A percentile compares a stretch with the other conserved stretches of the same genome.
Conservation (phyloP, 2,329 filamentous ascomycete genomes). For the Calonectria henricotiae region DNA sequence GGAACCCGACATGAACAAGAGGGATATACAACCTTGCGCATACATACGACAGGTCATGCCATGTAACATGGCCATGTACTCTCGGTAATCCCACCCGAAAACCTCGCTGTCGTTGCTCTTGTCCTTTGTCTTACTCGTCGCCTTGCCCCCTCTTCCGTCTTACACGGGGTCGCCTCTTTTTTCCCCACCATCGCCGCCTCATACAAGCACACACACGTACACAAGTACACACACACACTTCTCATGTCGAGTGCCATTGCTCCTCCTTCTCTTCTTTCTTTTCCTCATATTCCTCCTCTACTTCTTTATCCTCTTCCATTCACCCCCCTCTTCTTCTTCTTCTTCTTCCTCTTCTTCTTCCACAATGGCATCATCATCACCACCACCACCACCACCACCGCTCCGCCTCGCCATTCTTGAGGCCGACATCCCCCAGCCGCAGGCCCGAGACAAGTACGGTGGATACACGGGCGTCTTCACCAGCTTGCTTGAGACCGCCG, state of each 20-base stretch:
- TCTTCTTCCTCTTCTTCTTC: conserved; percentile 8
- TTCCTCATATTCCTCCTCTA: too few species aligned
- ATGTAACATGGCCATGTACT: neutral
- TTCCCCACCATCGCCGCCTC: conserved; percentile 4
- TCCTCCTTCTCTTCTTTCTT: too few species aligned
- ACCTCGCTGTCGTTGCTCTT: neutral
- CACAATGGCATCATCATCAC: conserved; percentile 38
- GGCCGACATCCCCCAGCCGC: conserved; percentile 78
- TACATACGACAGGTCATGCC: neutral
- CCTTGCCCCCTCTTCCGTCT: conserved; percentile 23
- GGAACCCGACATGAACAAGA: conserved; percentile 15
- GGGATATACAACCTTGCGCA: neutral
- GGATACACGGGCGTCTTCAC: conserved; percentile 82
- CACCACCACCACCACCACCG: conserved; percentile 48
- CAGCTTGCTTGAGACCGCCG: conserved; percentile 71
- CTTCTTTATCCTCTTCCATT: too few species aligned
- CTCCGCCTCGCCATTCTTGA: conserved; percentile 90
- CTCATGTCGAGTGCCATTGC: too few species aligned
- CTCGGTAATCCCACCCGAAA: neutral
- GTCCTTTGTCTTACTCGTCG: conserved; percentile 21
- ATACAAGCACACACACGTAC: neutral
- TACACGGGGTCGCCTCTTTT: conserved; percentile 7
- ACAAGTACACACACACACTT: neutral
- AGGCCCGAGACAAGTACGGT: conserved; percentile 75
- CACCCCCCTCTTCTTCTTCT: too few species aligned